Evolutionary conservation across 306 rosid species (phyloP), one percentile per base, ranked within the genome.

Genomic region (Urtica urens): DNA sequence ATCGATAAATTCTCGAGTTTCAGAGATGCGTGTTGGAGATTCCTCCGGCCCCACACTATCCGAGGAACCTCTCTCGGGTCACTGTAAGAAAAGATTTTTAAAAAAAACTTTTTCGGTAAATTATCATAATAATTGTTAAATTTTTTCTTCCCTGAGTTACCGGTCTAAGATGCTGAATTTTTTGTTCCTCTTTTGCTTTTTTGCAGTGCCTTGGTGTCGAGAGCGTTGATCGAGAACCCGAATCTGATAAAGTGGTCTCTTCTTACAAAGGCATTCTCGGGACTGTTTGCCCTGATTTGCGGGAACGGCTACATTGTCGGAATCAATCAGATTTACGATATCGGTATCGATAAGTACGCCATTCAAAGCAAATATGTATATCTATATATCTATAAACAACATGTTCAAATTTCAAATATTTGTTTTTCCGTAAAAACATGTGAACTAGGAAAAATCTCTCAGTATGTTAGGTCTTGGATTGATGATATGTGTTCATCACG

Each of bases 241-340:
- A 62, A 84, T 75, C 31, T 83, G 77, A 88, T 88, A 66, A 88
- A 84, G 83, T 88, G 93, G 97, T 76, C 95, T 52, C 80, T 88
- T 65, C 60, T 88, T 69, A 29, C 77, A 5, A 88, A 84, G 73
- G 97, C 97, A 49, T 65, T 88, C 61, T 88, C 78, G 14, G 93
- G 95, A 46, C 84, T 88, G 58, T 68, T 81, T 65, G 97, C 97
- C 31, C 72, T 88, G 42, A 70, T 84, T 43, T 88, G 95, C 34
- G 95, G 97, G 67, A 88, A 88, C 62, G 93, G 97, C 68, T 88
- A 78, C 69, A 88, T 84, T 37, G 97, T 88, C 52, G 97, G 97
- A 68, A 81, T 88, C 80, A 88, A 88, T 70, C 97, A 88, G 87
- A 88, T 88, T 52, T 84, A 88, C 28, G 97, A 88, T 71, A 72